These are phyloP conservation scores for Coemansia sp. DNA, from an alignment of 192 early-diverging fungal species.

Conservation along the genomic window DNA sequence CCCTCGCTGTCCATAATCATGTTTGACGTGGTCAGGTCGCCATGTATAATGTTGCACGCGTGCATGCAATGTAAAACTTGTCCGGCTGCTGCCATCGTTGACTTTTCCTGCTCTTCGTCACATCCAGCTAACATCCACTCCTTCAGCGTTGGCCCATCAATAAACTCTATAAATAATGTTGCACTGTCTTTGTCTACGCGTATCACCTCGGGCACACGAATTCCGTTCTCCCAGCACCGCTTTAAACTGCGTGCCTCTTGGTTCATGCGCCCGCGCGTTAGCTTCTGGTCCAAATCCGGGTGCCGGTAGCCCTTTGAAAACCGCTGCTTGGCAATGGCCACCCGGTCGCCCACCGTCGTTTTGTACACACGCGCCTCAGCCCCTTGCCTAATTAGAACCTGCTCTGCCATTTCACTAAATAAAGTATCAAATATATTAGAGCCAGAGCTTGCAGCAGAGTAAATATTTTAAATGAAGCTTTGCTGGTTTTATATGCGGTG, in stretches of 20 bases:
- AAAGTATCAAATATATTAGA: not conserved
- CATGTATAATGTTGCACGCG: slow-evolving; percentile 83
- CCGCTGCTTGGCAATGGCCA: slow-evolving; percentile 84
- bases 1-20: slow-evolving; percentile 64
- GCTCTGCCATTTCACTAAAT: slow-evolving; percentile 2
- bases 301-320: slow-evolving; percentile 92
- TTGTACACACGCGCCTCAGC: slow-evolving; percentile 82
- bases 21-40: slow-evolving; percentile 97
- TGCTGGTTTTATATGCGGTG: not conserved
- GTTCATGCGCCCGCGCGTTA: slow-evolving; percentile 72
- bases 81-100: slow-evolving; percentile 62
- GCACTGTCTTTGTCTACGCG: slow-evolving; percentile 69
- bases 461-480: not conserved
- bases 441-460: not conserved
- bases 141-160: slow-evolving; percentile 76
- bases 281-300: slow-evolving; percentile 81
- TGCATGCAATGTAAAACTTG: slow-evolving; percentile 77
- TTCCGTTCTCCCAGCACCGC: slow-evolving; percentile 66
- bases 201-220: slow-evolving; percentile 82
- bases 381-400: slow-evolving; percentile 76
- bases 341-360: slow-evolving; percentile 57
- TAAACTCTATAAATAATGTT: slow-evolving; percentile 89
- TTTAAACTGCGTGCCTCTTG: slow-evolving; percentile 86
- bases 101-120: slow-evolving; percentile 19
- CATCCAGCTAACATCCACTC: slow-evolving; percentile 58